These are phyloP conservation scores for Eucalyptus tenuipes DNA, from an alignment of 345 rosid genomes.

Conservation along the genomic window DNA sequence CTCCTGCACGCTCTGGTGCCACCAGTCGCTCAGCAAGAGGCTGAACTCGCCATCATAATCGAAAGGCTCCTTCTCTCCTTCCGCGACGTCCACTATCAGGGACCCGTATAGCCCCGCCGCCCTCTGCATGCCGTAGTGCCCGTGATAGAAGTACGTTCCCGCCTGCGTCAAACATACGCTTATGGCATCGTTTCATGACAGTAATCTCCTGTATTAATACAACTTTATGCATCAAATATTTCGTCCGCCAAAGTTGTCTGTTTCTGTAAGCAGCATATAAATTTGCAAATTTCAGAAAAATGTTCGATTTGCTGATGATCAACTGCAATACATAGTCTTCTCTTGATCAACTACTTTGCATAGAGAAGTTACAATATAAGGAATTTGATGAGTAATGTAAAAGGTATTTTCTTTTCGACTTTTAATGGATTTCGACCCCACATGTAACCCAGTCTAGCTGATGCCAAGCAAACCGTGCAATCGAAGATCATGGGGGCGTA, in stretches of 20 bases:
- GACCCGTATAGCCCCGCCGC: slow-evolving; percentile 70
- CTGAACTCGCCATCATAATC: slow-evolving; percentile 57
- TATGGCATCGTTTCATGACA: background rate
- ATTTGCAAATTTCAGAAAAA: background rate
- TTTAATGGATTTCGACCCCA: background rate
- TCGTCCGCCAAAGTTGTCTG: background rate
- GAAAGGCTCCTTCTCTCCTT: slow-evolving; percentile 46
- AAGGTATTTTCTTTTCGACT: background rate
- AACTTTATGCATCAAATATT: background rate
- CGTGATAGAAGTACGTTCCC: slow-evolving; percentile 83
- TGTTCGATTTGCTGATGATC: background rate
- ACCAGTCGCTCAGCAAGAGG: slow-evolving; percentile 73
- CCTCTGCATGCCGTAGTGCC: slow-evolving; percentile 86
- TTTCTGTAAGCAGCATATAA: background rate
- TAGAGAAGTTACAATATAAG: too few relatives aligned
- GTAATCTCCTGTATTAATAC: background rate
- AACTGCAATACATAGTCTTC: background rate
- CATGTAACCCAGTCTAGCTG: background rate
- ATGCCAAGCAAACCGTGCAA: background rate
- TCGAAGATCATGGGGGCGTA: background rate
- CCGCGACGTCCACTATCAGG: slow-evolving; percentile 38
- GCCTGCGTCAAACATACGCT: slow-evolving; percentile 19
- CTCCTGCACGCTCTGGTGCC: slow-evolving; percentile 44
- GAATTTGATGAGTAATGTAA: background rate
- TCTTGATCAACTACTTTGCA: background rate